Evolutionary conservation across 495 filamentous ascomycete species (phyloP), one percentile per base, ranked within the genome.

Genomic region (Hypoxylon trugodes): DNA sequence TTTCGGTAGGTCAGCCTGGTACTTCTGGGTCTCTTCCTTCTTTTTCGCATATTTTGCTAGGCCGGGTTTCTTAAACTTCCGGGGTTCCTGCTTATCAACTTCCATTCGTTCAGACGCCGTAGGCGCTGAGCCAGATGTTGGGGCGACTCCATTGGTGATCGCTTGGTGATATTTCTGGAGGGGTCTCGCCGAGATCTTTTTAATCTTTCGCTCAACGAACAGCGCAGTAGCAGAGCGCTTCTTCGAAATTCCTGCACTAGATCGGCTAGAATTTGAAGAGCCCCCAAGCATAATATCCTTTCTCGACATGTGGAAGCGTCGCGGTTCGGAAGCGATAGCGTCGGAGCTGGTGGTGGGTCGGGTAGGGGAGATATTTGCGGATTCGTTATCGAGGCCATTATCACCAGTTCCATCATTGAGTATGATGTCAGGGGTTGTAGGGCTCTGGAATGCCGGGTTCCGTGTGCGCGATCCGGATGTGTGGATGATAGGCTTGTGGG

Each of bases 221-320:
- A 82, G 59, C 5, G 79, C 73, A 4, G 79, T 60, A 0, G 63
- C 69, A 28, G 68, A 52, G 42, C 74, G 73, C 51, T 79, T 80
- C 69, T 74, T 76, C 16, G 72, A 65, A n/a, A 69, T 41, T 16
- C 61, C 60, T 26, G 70, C 69, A 51, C 56, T 45, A 22, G 42
- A 54, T 19, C 57, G 59, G 24, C 19, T 46, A 26, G 42, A 49
- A 50, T 46, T 57, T 57, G 46, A 63, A 43, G 68, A 67, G 16
- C 66, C 59, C 21, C 70, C 68, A 32, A 57, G 57, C 46, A 70
- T 41, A 55, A 70, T 70, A 13, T 73, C 68, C 38, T 57, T 74
- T 65, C 65, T 73, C 30, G 78, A 82, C 53, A 85, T 69, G 72
- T 83, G 81, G 49, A 84, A 85, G 40, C 77, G 71, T 57, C 77